Evolutionary conservation across 2,329 filamentous ascomycete genomes (phyloP), one percentile per base, ranked within the genome.

Genomic region (Escovopsis sp.): DNA sequence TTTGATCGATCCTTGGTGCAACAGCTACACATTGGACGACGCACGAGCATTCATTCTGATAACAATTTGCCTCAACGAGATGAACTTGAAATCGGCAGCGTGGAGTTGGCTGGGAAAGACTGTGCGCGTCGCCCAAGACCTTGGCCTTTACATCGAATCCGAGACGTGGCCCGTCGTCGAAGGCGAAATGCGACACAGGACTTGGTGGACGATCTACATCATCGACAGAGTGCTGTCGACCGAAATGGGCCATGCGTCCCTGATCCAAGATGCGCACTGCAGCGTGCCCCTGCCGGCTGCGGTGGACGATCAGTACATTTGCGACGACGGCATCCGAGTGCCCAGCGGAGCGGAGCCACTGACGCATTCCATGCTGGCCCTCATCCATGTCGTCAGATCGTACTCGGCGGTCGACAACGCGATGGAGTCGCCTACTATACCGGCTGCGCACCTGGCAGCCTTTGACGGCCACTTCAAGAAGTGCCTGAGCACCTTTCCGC

Each of bases 121-220:
- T 0, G 78, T 94, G 19, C 73, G 84, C 40, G 79, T 83, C 41
- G 83, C 82, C 0, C 89, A 96, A 57, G 84, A 91, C 50, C 69
- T 95, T 38, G 85, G 85, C 0, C 67, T 96, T 9, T 81, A 95
- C 53, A 67, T 75, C 6, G 85, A 94, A 53, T 75, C 76, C 1
- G 81, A 80, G 0, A 72, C 79, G 1, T 86, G 81, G 71, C 73
- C 82, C 2, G 70, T 78, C 1, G 67, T 94, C 12, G 87, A 94
- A 53, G 75, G 75, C 10, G 89, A 96, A 60, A 87, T 89, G 77
- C 77, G 88, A 43, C 77, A 84, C 47, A 73, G 88, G 43, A 76
- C 91, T 3, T 98, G 89, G 89, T 98, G 91, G 87, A 78, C 85
- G 12, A 76, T 94, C 44, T 96, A 96, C 61, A 77, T 86, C 37